These are phyloP conservation scores for Chytriomyces confervae DNA, from an alignment of 192 early-diverging fungal species.

Conservation along the genomic window DNA sequence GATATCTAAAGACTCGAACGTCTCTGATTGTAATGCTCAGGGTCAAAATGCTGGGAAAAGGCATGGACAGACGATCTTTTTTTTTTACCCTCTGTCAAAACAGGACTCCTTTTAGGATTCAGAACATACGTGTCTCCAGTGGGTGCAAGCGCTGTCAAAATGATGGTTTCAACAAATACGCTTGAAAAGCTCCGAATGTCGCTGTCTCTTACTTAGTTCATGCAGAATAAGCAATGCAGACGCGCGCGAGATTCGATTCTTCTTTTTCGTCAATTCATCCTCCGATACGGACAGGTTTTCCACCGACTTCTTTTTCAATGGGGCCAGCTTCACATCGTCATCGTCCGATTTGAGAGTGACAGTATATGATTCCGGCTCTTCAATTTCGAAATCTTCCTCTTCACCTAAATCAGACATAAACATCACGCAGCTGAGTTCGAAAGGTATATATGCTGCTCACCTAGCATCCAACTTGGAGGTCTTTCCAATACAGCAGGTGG, in stretches of 20 bases:
- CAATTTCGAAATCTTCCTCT: background rate
- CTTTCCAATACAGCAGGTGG: conserved; percentile 13
- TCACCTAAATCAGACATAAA: background rate
- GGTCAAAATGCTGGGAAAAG: background rate
- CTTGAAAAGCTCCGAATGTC: background rate
- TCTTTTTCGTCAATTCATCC: background rate
- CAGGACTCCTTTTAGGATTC: conserved; percentile 5
- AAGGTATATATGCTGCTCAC: background rate
- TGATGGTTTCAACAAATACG: background rate
- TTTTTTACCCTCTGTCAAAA: background rate
- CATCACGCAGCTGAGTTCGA: background rate
- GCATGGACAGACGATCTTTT: background rate
- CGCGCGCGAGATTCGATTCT: conserved; percentile 20
- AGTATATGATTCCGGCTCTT: background rate
- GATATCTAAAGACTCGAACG: too few relatives aligned
- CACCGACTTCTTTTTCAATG: background rate
- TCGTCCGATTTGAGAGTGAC: conserved; percentile 1
- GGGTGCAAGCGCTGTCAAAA: conserved; percentile 19
- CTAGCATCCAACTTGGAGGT: conserved; percentile 29
- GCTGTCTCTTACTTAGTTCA: conserved; percentile 5
- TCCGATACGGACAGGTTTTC: background rate
- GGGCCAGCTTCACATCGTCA: background rate
- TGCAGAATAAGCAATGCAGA: conserved; percentile 28
- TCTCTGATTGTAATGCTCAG: too few relatives aligned
- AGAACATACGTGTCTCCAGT: conserved; percentile 26